Evolutionary conservation across 1,284 basidiomycete genomes (phyloP).

Genomic region (Naganishia albida): DNA sequence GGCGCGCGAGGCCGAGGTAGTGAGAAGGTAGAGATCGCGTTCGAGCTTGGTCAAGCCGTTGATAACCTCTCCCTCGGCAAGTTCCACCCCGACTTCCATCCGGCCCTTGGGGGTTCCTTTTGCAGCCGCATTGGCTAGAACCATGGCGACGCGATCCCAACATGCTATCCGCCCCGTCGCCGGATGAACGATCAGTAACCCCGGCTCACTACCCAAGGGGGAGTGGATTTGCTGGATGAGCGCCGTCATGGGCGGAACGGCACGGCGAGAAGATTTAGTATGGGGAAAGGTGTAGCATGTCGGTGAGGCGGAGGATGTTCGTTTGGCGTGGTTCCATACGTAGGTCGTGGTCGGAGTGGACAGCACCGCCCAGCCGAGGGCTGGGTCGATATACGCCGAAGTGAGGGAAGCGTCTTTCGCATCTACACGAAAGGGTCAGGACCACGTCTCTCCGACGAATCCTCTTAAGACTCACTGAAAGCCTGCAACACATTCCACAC

Average conservation of each 20-base stretch:
- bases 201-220: slow-evolving; percentile 23
- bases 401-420: slow-evolving; percentile 11
- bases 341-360: slow-evolving; percentile 18
- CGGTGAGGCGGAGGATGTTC: slow-evolving; percentile 19
- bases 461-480: not conserved
- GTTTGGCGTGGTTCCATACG: slow-evolving; percentile 31
- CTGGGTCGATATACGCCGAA: slow-evolving; percentile 15
- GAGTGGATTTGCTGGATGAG: slow-evolving; percentile 13
- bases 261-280: slow-evolving; percentile 1
- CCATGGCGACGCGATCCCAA: slow-evolving; percentile 28
- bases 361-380: slow-evolving; percentile 19
- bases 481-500: slow-evolving; percentile 17
- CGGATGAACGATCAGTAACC: slow-evolving; percentile 20
- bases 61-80: slow-evolving; percentile 16
- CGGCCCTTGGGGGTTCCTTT: not conserved
- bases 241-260: slow-evolving; percentile 8
- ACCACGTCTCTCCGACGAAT: not conserved
- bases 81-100: slow-evolving; percentile 10
- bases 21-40: slow-evolving; percentile 20
- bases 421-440: not conserved
- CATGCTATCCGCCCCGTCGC: slow-evolving; percentile 11
- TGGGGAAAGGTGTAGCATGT: slow-evolving; percentile 32
- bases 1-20: slow-evolving; percentile 9
- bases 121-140: slow-evolving; percentile 7
- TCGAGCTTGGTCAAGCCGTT: slow-evolving; percentile 8